Conservation (phyloP, 805 yeast genomes). For the Yarrowia yakushimensis region DNA sequence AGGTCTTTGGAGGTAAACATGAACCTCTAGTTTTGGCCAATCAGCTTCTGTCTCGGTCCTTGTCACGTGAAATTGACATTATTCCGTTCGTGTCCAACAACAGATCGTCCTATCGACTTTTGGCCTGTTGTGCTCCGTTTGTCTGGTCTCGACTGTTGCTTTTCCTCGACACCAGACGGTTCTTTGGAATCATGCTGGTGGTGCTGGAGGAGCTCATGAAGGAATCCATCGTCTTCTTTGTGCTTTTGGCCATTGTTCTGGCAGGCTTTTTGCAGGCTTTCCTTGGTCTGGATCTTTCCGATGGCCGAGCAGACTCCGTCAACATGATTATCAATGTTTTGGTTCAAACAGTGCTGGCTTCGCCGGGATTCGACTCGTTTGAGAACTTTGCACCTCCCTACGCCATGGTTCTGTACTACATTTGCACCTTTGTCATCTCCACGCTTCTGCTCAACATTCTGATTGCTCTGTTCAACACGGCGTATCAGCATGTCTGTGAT, state of each 20-base stretch:
- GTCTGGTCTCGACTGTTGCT: constrained; percentile 79
- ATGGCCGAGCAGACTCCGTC: constrained; percentile 77
- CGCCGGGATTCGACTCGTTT: constrained; percentile 67
- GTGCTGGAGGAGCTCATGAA: constrained; percentile 82
- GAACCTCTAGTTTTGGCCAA: not conserved
- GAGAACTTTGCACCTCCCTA: constrained; percentile 78
- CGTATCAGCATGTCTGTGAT: constrained; percentile 74
- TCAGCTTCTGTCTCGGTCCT: not conserved
- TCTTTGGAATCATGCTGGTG: constrained; percentile 86
- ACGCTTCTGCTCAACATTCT: constrained; percentile 77
- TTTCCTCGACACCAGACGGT: constrained; percentile 71
- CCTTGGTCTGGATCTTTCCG: constrained; percentile 81
- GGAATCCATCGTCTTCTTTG: constrained; percentile 79
- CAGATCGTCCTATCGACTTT: constrained; percentile 58
- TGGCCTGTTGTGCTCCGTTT: constrained; percentile 79
- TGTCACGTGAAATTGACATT: not conserved
- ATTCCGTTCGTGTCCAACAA: constrained; percentile 39
- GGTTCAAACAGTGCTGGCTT: constrained; percentile 69
- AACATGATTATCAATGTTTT: constrained; percentile 58
- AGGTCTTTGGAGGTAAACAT: not conserved
- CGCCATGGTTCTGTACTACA: constrained; percentile 73
- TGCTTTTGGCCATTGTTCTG: constrained; percentile 63
- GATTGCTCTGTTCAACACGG: constrained; percentile 80
- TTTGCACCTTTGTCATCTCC: constrained; percentile 69
- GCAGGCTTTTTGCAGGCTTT: constrained; percentile 84